A percentile compares a stretch with the other conserved stretches of the same genome.
Conservation (phyloP, 768 basidiomycete genomes). For the Antrodiella citrinella region DNA sequence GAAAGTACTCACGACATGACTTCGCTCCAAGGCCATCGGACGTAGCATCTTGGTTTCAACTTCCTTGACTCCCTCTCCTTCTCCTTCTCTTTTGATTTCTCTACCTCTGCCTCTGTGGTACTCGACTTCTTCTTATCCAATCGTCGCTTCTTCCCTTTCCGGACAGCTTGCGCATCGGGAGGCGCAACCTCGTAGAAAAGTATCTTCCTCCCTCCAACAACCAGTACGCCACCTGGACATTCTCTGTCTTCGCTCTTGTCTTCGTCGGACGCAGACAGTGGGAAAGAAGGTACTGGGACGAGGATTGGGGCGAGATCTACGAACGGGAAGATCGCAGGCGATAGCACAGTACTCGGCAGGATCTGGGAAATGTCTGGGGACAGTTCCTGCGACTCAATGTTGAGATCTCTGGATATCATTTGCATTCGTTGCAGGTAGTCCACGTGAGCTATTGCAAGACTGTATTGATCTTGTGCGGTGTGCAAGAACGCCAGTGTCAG, state of each 20-base stretch:
- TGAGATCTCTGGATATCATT: constrained; percentile 51
- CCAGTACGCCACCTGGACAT: constrained; percentile 58
- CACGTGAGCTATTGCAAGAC: constrained; percentile 59
- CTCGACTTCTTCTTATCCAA: constrained; percentile 44
- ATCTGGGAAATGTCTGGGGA: constrained; percentile 30
- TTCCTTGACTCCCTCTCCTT: constrained; percentile 43
- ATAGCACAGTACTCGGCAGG: constrained; percentile 46
- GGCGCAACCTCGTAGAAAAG: constrained; percentile 52
- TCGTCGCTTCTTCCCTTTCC: constrained; percentile 46
- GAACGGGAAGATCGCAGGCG: constrained; percentile 34
- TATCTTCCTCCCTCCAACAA: constrained; percentile 62
- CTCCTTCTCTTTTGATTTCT: constrained; percentile 48
- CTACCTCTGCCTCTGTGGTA: constrained; percentile 30
- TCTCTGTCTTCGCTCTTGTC: constrained; percentile 24
- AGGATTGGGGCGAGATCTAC: constrained; percentile 19
- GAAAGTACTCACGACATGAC: constrained; percentile 50
- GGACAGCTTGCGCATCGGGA: constrained; percentile 39
- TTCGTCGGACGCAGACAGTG: constrained; percentile 24
- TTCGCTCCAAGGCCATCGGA: constrained; percentile 74
- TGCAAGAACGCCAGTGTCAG: constrained; percentile 59
- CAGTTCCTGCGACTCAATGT: constrained; percentile 6
- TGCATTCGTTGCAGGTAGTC: constrained; percentile 59
- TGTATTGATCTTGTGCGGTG: constrained; percentile 26
- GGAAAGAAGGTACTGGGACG: constrained; percentile 26
- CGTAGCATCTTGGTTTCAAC: constrained; percentile 43